Base-by-base conservation (phyloP, 1,284 basidiomycete genomes). In the Moesziomyces sp. region DNA sequence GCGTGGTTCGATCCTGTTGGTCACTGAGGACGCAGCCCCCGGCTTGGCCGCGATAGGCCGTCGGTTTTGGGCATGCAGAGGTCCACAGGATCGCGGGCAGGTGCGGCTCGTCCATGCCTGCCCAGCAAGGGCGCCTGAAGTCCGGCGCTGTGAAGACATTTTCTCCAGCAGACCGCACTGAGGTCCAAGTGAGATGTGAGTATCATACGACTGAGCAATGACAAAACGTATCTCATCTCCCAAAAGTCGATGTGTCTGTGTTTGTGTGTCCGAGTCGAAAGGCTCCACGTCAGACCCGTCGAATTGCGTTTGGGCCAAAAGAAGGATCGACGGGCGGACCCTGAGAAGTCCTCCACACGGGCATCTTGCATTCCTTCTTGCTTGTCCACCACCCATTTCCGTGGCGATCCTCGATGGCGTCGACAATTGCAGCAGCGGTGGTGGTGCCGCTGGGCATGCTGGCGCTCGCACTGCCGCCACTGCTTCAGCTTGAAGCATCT, bases 131-230 rank as follows among this genome's bases (percentile, higher is more conserved):
- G 40, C 44, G 61, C 53, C 60, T 52, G 40, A 66, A 67, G 50
- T 66, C 69, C 52, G 46, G 52, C 46, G 24, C 63, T 58, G 63
- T 72, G 69, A 72, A 72, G 62, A 72, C 69, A 72, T 72, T 49
- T 19, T 26, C 24, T 21, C 24, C 24, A 26, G 18, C 24, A 13
- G 23, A 5, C 14, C 30, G 9, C 30, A 8, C 30, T 8, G 30
- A 30, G 30, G 11, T 30, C 5, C 9, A 30, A 10, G 30, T 30
- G 30, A 30, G 30, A 30, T 10, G 30, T 30, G 30, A 30, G 30
- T 10, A 21, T 21, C 21, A 21, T 21, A 11, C 8, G 30, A 30
- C 30, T 30, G 30, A 2, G 30, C 30, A 30, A 30, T 30, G 30
- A 30, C 30, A 30, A 30, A 30, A 30, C 5, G 30, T 11, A 30